Percentiles rank a stretch among this genome's conserved stretches.
Conservation (phyloP, 805 yeast species). For the Ogataea henricii region DNA sequence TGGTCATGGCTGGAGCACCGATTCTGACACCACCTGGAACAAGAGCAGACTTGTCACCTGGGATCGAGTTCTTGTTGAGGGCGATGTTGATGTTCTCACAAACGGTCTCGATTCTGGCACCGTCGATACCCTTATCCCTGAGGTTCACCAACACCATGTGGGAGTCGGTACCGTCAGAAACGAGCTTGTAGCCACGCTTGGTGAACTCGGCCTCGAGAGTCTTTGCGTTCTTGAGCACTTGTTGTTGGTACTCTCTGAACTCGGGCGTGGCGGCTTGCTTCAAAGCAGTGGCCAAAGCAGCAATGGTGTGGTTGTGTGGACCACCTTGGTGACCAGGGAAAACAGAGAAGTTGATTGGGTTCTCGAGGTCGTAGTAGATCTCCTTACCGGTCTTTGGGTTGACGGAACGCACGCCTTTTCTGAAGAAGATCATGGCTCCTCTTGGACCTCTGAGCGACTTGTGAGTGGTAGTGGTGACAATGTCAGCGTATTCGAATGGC, state of each 20-base stretch:
- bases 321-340: slow-evolving; percentile 99
- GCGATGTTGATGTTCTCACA: slow-evolving; percentile 95
- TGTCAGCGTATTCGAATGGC: slow-evolving; percentile 96
- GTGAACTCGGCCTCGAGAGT: slow-evolving; percentile 75
- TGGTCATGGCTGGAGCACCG: slow-evolving; percentile 98
- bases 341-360: slow-evolving; percentile 94
- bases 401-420: slow-evolving; percentile 89
- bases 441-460: slow-evolving; percentile 99
- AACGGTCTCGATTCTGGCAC: slow-evolving; percentile 95
- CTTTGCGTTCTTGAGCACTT: slow-evolving; percentile 87
- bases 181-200: slow-evolving; percentile 73
- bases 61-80: slow-evolving; percentile 94
- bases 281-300: slow-evolving; percentile 95
- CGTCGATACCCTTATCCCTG: slow-evolving; percentile 88
- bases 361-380: slow-evolving; percentile 86
- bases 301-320: slow-evolving; percentile 98
- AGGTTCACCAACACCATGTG: slow-evolving; percentile 92
- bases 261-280: slow-evolving; percentile 92
- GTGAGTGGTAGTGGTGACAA: slow-evolving; percentile 98
- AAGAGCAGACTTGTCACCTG: slow-evolving; percentile 95
- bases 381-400: slow-evolving; percentile 92
- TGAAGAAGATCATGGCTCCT: slow-evolving; percentile 99
- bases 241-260: slow-evolving; percentile 84
- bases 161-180: slow-evolving; percentile 94
- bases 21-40: slow-evolving; percentile 97